Percentiles rank a stretch among this genome's conserved stretches.
phyloP scores from a whole-genome alignment of 495 filamentous ascomycete genomes.

The Massariosphaeria phaeospora region DNA sequence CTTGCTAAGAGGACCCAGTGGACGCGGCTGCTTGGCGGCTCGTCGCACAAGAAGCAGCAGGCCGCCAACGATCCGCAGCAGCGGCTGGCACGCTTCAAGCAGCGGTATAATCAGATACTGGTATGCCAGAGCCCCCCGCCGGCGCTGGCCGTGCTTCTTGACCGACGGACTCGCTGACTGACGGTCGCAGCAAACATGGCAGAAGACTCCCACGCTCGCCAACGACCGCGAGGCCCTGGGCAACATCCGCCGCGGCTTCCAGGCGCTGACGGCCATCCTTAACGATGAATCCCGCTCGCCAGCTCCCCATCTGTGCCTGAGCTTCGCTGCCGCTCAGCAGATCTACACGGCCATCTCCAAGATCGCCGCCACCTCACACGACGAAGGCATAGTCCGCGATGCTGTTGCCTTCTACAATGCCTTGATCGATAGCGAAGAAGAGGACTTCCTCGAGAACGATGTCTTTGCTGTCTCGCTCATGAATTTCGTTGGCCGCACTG shows the following conservation, averaged over 20 bases:
- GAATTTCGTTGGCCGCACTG: conserved; percentile 66
- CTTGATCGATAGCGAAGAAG: conserved; percentile 91
- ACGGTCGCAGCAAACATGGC: conserved; percentile 69
- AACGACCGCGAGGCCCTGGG: conserved; percentile 49
- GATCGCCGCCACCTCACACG: conserved; percentile 71
- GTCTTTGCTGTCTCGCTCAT: conserved; percentile 80
- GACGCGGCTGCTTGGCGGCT: conserved; percentile 25
- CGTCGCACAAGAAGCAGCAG: conserved; percentile 53
- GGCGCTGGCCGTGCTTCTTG: conserved; percentile 13
- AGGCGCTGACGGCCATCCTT: conserved; percentile 70
- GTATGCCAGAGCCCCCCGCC: no score
- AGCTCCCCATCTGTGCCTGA: conserved; percentile 80
- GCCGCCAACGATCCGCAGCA: conserved; percentile 72
- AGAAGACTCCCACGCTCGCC: conserved; percentile 52
- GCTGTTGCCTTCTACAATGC: conserved; percentile 81
- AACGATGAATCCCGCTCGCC: conserved; percentile 84
- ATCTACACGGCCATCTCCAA: conserved; percentile 83
- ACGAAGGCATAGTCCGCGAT: conserved; percentile 73
- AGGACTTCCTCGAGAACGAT: conserved; percentile 80
- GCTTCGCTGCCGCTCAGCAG: conserved; percentile 75
- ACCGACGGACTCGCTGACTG: not conserved
- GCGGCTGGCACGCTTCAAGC: conserved; percentile 84
- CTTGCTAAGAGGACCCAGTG: conserved; percentile 13
- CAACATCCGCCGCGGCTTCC: conserved; percentile 52
- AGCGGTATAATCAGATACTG: conserved; percentile 77